Percentiles rank a stretch among this genome's conserved stretches.
Evolutionary conservation across 306 rosid genomes (phyloP).

Genomic region (Ormosia semicastrata): DNA sequence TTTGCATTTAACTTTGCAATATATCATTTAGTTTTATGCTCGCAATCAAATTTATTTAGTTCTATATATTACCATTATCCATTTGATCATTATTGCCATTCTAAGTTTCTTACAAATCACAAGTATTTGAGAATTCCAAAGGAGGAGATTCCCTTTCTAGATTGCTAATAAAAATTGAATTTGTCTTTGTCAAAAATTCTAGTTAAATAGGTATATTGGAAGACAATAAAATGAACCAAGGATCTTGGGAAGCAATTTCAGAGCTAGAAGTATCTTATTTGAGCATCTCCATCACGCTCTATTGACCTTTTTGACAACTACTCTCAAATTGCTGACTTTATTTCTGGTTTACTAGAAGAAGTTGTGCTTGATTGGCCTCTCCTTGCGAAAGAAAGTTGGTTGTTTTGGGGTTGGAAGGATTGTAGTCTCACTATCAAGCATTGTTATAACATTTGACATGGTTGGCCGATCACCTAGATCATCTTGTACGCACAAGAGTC

Average conservation of each 20-base stretch:
- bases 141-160: too few species aligned
- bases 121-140: too few species aligned
- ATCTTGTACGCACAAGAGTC: constrained; percentile 41
- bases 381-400: neutral
- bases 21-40: too few species aligned
- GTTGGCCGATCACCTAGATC: constrained; percentile 32
- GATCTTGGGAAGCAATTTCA: neutral
- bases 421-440: constrained; percentile 32
- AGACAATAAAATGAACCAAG: too few species aligned
- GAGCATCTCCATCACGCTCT: neutral
- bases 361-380: neutral
- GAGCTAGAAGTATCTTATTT: neutral
- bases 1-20: too few species aligned
- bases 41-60: too few species aligned
- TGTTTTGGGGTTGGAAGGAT: neutral
- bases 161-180: too few species aligned
- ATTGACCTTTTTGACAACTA: neutral
- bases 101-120: too few species aligned
- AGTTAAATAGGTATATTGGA: too few species aligned
- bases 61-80: too few species aligned
- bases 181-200: too few species aligned
- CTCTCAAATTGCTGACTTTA: neutral
- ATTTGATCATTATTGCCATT: too few species aligned
- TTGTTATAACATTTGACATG: constrained; percentile 12
- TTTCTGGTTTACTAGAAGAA: constrained; percentile 20